Evolutionary conservation across 2,329 filamentous ascomycete genomes (phyloP).

Genomic region (Periconia digitata): DNA sequence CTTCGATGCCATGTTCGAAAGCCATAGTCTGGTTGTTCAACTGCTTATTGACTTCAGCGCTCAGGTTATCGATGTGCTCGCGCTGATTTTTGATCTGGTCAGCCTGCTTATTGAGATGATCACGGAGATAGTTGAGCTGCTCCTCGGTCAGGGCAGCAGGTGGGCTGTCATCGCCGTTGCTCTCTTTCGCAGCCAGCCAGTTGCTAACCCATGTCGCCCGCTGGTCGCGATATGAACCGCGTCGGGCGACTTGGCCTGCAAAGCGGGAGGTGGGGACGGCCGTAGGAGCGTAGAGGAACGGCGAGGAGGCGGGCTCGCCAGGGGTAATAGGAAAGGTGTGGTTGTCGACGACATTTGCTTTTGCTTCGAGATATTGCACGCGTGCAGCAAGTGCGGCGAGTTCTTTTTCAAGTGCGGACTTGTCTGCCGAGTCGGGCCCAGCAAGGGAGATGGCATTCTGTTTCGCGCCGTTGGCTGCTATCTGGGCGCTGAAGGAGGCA

Average conservation of each 20-base stretch:
- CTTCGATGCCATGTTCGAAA: conserved; percentile 76
- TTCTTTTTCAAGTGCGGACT: conserved; percentile 79
- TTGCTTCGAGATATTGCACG: conserved; percentile 80
- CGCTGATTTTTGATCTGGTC: conserved; percentile 87
- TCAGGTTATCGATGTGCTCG: conserved; percentile 81
- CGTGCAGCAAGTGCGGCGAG: conserved; percentile 75
- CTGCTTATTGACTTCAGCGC: conserved; percentile 81
- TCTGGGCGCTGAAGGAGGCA: conserved; percentile 47
- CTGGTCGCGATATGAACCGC: conserved; percentile 39
- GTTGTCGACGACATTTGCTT: conserved; percentile 63
- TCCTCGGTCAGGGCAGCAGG: conserved; percentile 70
- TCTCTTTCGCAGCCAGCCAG: conserved; percentile 57
- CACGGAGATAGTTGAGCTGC: conserved; percentile 80
- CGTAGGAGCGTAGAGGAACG: conserved; percentile 60
- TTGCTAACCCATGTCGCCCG: conserved; percentile 51
- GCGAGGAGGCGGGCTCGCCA: conserved; percentile 64
- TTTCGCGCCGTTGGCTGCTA: conserved; percentile 55
- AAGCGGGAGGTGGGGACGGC: conserved; percentile 40
- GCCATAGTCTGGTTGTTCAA: conserved; percentile 82
- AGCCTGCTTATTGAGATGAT: conserved; percentile 91
- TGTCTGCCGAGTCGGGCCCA: conserved; percentile 73
- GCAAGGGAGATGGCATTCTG: conserved; percentile 68
- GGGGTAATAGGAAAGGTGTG: conserved; percentile 75
- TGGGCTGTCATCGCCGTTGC: conserved; percentile 49
- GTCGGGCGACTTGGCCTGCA: conserved; percentile 32